These are phyloP conservation scores for Cadophora sp. DNA, from an alignment of 2,329 filamentous ascomycete species.

Conservation along the genomic window DNA sequence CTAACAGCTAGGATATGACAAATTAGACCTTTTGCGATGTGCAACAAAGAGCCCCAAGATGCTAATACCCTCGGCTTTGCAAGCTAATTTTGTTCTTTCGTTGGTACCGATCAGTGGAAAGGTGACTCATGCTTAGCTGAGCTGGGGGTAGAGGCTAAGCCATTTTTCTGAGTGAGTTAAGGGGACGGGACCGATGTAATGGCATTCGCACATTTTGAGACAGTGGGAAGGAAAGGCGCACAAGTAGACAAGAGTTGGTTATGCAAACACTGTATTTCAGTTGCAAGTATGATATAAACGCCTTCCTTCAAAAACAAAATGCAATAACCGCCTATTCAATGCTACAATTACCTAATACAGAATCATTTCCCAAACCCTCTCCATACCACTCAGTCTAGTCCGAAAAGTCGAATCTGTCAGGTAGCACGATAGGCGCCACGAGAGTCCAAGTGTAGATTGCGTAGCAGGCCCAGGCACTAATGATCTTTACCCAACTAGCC, in stretches of 20 bases:
- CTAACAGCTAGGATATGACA: background rate
- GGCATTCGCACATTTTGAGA: background rate
- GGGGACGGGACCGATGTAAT: no score
- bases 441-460: conserved; percentile 92
- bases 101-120: background rate
- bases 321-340: conserved; percentile 7
- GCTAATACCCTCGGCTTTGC: background rate
- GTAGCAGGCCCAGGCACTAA: conserved; percentile 97
- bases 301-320: conserved; percentile 2
- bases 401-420: conserved; percentile 79
- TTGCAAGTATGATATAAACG: conserved; percentile 14
- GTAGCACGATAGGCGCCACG: conserved; percentile 82
- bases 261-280: conserved; percentile 12
- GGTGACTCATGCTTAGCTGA: background rate
- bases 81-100: background rate
- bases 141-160: background rate
- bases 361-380: background rate
- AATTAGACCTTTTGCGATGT: background rate
- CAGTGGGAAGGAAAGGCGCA: background rate
- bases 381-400: background rate
- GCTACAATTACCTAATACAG: conserved; percentile 4
- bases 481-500: conserved; percentile 99
- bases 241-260: background rate
- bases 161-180: no score
- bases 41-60: background rate